Evolutionary conservation across 2,329 filamentous ascomycete genomes (phyloP).

Genomic region (Orbilia brochopaga): DNA sequence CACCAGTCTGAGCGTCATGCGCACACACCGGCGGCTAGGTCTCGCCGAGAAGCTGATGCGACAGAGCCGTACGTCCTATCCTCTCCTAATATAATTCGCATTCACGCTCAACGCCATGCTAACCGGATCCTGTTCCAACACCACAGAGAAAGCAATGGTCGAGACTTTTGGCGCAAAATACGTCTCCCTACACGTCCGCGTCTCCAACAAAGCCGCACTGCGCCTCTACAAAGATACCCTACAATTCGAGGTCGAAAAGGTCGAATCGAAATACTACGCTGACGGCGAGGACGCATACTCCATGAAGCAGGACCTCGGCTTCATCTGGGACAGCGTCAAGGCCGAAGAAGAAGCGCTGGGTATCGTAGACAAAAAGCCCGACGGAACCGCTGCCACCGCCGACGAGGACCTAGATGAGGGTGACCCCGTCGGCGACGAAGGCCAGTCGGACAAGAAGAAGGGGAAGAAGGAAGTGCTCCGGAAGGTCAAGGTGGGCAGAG

Average conservation of each 20-base stretch:
- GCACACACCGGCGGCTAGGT: conserved; percentile 86
- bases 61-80: conserved; percentile 76
- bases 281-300: conserved; percentile 95
- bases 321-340: conserved; percentile 64
- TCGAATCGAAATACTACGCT: conserved; percentile 90
- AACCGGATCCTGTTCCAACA: conserved; percentile 1
- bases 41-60: conserved; percentile 98
- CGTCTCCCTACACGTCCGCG: conserved; percentile 92
- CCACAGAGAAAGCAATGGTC: conserved; percentile 73
- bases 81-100: conserved; percentile 18
- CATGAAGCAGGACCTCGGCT: conserved; percentile 83
- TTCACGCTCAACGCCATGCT: conserved; percentile 9
- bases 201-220: conserved; percentile 89
- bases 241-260: conserved; percentile 84
- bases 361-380: conserved; percentile 57
- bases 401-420: conserved; percentile 60
- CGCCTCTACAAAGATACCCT: conserved; percentile 92
- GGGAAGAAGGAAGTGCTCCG: conserved; percentile 52
- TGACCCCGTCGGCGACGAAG: conserved; percentile 59
- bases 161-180: conserved; percentile 91
- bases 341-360: conserved; percentile 30
- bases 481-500: conserved; percentile 66
- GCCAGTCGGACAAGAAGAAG: conserved; percentile 60
- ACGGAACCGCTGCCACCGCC: conserved; percentile 59
- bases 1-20: conserved; percentile 92